Conservation (phyloP, 257 asterid species). For the Nicotiana noctiflora region DNA sequence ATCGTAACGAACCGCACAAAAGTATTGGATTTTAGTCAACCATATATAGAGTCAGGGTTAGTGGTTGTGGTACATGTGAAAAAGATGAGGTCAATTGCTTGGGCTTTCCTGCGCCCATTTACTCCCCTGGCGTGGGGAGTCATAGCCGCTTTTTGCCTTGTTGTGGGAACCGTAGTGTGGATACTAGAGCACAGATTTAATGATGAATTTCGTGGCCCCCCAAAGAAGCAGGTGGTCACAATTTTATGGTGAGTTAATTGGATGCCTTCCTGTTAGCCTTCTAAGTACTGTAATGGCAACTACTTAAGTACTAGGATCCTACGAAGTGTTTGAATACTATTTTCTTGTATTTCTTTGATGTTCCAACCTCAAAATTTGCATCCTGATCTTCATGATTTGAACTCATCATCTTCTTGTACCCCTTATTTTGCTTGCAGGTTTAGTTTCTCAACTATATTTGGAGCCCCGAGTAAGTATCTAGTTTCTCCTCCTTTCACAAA, state of each 20-base stretch:
- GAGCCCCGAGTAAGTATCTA: conserved; percentile 59
- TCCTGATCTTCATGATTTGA: neutral
- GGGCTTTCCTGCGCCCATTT: conserved; percentile 80
- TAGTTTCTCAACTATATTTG: conserved; percentile 80
- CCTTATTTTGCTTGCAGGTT: conserved; percentile 48
- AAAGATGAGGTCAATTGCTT: conserved; percentile 46
- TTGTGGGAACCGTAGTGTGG: conserved; percentile 68
- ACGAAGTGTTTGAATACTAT: neutral
- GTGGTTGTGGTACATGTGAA: conserved; percentile 59
- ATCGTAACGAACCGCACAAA: conserved; percentile 66
- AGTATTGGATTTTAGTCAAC: conserved; percentile 79
- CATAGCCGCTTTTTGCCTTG: conserved; percentile 54
- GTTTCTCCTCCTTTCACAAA: neutral
- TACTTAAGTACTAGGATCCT: neutral
- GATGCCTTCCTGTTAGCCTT: neutral
- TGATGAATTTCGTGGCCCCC: conserved; percentile 82
- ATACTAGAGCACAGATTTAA: conserved; percentile 68
- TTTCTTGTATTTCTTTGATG: neutral
- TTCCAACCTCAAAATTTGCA: neutral
- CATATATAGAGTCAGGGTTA: conserved; percentile 70
- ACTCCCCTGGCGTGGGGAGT: conserved; percentile 58
- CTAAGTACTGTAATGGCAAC: neutral
- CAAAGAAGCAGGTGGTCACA: conserved; percentile 59
- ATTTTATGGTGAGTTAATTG: conserved; percentile 52
- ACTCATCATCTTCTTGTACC: conserved; percentile 7